A percentile compares a stretch with the other conserved stretches of the same genome.
Evolutionary conservation across 2,329 filamentous ascomycete genomes (phyloP).

Genomic region (Colletotrichum sp.): DNA sequence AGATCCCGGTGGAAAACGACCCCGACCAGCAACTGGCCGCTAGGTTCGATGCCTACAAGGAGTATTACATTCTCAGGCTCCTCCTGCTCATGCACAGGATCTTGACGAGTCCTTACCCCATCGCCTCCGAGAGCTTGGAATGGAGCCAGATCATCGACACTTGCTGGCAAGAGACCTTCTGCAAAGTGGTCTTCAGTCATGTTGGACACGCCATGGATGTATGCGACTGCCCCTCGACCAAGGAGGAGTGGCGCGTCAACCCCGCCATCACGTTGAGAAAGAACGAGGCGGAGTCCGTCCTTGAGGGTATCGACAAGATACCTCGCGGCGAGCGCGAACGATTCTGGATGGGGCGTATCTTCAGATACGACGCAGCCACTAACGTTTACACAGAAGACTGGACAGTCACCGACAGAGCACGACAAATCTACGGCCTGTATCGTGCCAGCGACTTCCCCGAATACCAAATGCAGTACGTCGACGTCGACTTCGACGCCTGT

Average conservation of each 20-base stretch:
- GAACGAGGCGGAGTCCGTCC: not conserved
- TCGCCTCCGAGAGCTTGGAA: not conserved
- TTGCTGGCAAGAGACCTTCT: slow-evolving; percentile 11
- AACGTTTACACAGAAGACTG: not conserved
- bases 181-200: not conserved
- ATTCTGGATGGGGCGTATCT: not conserved
- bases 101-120: not conserved
- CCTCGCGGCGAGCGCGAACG: not conserved
- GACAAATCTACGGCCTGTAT: not conserved
- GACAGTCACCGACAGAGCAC: not conserved
- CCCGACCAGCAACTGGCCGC: not conserved
- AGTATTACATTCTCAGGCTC: not conserved
- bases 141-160: not conserved
- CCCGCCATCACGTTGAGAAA: not conserved
- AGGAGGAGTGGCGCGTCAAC: slow-evolving; percentile 13
- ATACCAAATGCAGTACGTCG: not conserved
- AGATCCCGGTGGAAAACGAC: not conserved
- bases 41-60: not conserved
- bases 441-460: not conserved
- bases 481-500: not conserved
- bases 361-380: not conserved
- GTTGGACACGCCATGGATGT: not conserved
- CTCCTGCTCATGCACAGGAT: not conserved
- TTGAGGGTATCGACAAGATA: not conserved
- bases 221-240: not conserved